Evolutionary conservation across 306 rosid species (phyloP).

Genomic region (Citrullus mucosospermus): DNA sequence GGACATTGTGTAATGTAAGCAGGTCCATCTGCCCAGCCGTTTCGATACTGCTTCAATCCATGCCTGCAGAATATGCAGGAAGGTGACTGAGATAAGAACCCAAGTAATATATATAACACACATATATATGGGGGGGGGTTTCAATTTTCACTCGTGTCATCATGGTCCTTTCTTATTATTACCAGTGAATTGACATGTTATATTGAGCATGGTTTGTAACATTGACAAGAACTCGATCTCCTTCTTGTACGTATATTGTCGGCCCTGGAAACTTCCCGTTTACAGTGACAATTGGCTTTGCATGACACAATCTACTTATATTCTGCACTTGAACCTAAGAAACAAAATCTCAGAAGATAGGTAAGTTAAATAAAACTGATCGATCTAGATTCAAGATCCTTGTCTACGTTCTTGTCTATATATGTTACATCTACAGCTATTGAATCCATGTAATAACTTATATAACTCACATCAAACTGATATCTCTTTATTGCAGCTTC

Average conservation of each 20-base stretch:
- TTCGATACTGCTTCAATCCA: slow-evolving; percentile 65
- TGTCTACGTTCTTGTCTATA: neutral
- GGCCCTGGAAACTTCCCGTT: slow-evolving; percentile 79
- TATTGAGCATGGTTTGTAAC: slow-evolving; percentile 72
- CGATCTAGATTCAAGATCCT: neutral
- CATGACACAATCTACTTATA: slow-evolving; percentile 76
- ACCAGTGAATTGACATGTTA: slow-evolving; percentile 78
- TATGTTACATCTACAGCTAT: neutral
- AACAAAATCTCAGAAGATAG: slow-evolving; percentile 1
- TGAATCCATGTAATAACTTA: slow-evolving; percentile 6
- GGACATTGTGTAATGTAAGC: slow-evolving; percentile 82
- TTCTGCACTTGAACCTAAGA: slow-evolving; percentile 65
- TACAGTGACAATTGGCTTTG: slow-evolving; percentile 72
- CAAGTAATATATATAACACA: neutral
- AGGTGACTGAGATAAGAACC: neutral
- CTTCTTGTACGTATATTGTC: slow-evolving; percentile 59
- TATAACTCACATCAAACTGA: slow-evolving; percentile 54
- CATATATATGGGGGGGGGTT: too few relatives aligned
- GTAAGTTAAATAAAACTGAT: neutral
- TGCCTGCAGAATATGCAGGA: slow-evolving; percentile 28
- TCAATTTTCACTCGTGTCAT: neutral
- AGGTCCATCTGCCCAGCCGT: slow-evolving; percentile 83
- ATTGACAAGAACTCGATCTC: slow-evolving; percentile 57
- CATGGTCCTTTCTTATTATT: neutral
- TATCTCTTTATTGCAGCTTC: slow-evolving; percentile 67